A percentile compares a stretch with the other conserved stretches of the same genome.
Conservation (phyloP, 2,329 filamentous ascomycete genomes). For the Penicillium sp. region DNA sequence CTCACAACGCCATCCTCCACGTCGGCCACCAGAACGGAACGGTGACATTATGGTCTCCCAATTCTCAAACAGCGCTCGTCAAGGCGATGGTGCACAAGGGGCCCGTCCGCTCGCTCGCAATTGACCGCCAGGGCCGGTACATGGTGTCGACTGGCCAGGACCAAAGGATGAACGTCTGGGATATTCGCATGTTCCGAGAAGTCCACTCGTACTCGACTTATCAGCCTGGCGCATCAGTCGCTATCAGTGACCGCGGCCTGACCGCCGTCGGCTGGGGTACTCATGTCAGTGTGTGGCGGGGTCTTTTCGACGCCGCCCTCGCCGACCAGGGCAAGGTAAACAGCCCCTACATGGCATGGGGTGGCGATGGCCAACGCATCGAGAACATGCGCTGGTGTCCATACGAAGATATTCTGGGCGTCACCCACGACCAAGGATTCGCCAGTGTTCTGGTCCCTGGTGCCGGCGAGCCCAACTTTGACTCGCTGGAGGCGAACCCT, state of each 20-base stretch:
- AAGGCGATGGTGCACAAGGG: conserved; percentile 88
- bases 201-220: conserved; percentile 85
- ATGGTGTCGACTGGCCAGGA: conserved; percentile 95
- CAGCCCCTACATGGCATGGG: conserved; percentile 90
- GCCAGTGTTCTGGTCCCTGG: conserved; percentile 87
- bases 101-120: conserved; percentile 77
- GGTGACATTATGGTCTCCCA: conserved; percentile 94
- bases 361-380: conserved; percentile 76
- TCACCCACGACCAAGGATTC: conserved; percentile 82
- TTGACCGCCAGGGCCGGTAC: conserved; percentile 88
- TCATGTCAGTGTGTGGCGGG: conserved; percentile 84
- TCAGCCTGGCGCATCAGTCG: conserved; percentile 75
- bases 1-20: conserved; percentile 87
- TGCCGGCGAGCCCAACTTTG: conserved; percentile 95
- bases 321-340: conserved; percentile 75
- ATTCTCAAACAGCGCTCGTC: conserved; percentile 78
- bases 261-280: conserved; percentile 92
- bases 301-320: conserved; percentile 73
- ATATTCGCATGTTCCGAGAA: conserved; percentile 89
- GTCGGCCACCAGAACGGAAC: conserved; percentile 93
- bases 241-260: conserved; percentile 84
- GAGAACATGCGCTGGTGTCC: conserved; percentile 89
- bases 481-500: conserved; percentile 88
- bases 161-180: conserved; percentile 90
- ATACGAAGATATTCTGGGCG: conserved; percentile 86